Evolutionary conservation across 345 rosid genomes (phyloP).

Genomic region (Salix exigua): DNA sequence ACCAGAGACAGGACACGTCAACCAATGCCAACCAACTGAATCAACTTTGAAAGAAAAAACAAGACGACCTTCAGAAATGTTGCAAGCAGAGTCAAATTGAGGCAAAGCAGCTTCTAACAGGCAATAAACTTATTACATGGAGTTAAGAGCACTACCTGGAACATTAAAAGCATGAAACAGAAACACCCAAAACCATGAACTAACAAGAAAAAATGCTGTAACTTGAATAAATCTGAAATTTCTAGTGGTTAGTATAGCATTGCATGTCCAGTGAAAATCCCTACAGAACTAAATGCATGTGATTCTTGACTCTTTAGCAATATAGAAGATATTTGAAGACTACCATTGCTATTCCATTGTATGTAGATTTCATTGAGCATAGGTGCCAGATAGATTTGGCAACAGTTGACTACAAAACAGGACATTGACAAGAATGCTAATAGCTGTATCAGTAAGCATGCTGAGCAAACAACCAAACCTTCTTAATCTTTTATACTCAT

Average conservation of each 20-base stretch:
- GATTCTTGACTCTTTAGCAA: not conserved
- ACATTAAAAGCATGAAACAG: not conserved
- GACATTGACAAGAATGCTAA: not conserved
- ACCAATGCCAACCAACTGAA: not conserved
- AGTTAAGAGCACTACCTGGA: not conserved
- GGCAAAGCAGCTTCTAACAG: not conserved
- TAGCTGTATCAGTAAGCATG: not conserved
- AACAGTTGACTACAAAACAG: not conserved
- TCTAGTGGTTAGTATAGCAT: not conserved
- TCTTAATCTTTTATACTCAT: conserved; percentile 48
- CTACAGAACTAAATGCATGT: not conserved
- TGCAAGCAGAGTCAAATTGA: not conserved
- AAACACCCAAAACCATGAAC: not conserved
- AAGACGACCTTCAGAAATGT: not conserved
- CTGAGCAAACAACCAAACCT: conserved; percentile 34
- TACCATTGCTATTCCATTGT: not conserved
- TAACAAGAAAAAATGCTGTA: not conserved
- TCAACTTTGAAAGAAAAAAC: not conserved
- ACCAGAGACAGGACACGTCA: conserved; percentile 1
- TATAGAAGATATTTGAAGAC: not conserved
- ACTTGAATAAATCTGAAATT: not conserved
- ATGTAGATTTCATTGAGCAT: not conserved
- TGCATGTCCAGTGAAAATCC: not conserved
- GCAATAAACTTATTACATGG: not conserved
- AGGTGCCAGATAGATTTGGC: not conserved